Evolutionary conservation across 257 asterid genomes (phyloP).

Genomic region (Asclepias syriaca): DNA sequence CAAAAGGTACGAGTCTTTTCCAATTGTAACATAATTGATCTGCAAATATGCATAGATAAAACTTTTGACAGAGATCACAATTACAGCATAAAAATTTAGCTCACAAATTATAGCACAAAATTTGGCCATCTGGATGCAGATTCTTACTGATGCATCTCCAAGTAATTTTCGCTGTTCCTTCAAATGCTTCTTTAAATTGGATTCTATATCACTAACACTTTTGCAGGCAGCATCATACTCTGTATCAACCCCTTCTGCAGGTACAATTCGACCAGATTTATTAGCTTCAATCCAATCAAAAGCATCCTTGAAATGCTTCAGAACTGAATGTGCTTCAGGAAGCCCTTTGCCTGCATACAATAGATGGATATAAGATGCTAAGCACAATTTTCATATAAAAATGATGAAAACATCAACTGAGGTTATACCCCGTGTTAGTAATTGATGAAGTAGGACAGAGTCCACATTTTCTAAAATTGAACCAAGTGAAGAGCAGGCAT

Average conservation of each 20-base stretch:
- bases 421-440: conserved; percentile 60
- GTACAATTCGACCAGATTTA: conserved; percentile 85
- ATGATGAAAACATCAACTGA: conserved; percentile 14
- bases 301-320: conserved; percentile 76
- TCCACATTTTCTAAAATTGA: conserved; percentile 49
- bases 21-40: conserved; percentile 77
- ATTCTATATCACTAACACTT: conserved; percentile 58
- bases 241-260: conserved; percentile 86
- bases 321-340: conserved; percentile 54
- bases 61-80: conserved; percentile 6
- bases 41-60: conserved; percentile 25
- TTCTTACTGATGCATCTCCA: conserved; percentile 81
- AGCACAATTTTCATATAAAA: conserved; percentile 10
- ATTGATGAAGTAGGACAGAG: conserved; percentile 59
- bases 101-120: background rate
- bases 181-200: conserved; percentile 57
- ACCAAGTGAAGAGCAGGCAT: conserved; percentile 68
- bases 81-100: background rate
- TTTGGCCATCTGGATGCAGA: background rate
- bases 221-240: conserved; percentile 85
- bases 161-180: conserved; percentile 74
- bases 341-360: conserved; percentile 53
- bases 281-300: conserved; percentile 97
- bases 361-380: conserved; percentile 26
- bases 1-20: conserved; percentile 85